These are phyloP conservation scores for Coemansia sp. DNA, from an alignment of 192 early-diverging fungal species.

Conservation along the genomic window DNA sequence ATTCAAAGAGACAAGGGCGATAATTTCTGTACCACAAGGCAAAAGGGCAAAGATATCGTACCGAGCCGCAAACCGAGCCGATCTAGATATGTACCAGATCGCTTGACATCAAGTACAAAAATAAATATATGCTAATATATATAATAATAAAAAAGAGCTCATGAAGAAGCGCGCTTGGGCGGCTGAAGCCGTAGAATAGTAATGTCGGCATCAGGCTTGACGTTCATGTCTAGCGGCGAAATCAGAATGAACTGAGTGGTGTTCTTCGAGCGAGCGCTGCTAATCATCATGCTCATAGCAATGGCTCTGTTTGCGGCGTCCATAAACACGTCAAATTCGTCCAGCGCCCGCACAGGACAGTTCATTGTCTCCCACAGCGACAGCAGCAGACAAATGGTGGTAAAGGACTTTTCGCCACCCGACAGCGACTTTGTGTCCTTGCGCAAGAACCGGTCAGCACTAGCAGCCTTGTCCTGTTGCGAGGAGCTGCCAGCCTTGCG, in stretches of 20 bases:
- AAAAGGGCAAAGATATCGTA: neutral
- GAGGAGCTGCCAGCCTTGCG: conserved; percentile 10
- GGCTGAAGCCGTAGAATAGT: conserved; percentile 60
- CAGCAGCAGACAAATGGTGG: conserved; percentile 90
- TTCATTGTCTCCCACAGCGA: conserved; percentile 93
- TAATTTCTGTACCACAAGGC: neutral
- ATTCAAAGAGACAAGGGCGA: neutral
- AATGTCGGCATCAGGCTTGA: conserved; percentile 54
- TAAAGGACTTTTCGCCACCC: conserved; percentile 97
- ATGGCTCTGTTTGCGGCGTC: conserved; percentile 94
- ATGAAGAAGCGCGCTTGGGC: conserved; percentile 44
- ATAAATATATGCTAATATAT: neutral
- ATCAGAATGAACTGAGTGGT: conserved; percentile 95
- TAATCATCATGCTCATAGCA: conserved; percentile 89
- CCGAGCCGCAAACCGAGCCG: conserved; percentile 6
- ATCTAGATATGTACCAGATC: neutral
- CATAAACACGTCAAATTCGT: conserved; percentile 99
- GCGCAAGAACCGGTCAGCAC: conserved; percentile 31
- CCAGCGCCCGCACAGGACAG: conserved; percentile 89
- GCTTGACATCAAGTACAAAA: too few species aligned
- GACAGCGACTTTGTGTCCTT: conserved; percentile 93
- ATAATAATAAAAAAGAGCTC: neutral
- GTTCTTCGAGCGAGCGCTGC: conserved; percentile 68
- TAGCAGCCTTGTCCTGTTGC: conserved; percentile 7
- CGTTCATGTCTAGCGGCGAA: conserved; percentile 89